Conservation (phyloP, 768 basidiomycete species). For the Pisolithus tinctorius region DNA sequence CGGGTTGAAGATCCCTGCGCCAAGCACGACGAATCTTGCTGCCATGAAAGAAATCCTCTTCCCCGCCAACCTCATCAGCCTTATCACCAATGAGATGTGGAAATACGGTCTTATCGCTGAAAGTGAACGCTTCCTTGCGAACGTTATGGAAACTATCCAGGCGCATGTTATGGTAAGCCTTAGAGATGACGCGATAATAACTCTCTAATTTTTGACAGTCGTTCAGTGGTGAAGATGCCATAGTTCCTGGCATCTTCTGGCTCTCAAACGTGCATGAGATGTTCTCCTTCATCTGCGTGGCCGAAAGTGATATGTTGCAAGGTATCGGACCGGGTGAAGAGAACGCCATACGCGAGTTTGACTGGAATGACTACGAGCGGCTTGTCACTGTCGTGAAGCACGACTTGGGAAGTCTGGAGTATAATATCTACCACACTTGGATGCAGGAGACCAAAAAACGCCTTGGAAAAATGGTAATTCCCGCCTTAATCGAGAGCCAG, state of each 20-base stretch:
- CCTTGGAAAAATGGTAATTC: conserved; percentile 95
- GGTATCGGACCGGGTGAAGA: conserved; percentile 97
- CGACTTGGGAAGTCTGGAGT: conserved; percentile 95
- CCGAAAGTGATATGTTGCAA: conserved; percentile 97
- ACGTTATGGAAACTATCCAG: conserved; percentile 98
- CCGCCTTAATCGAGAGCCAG: conserved; percentile 97
- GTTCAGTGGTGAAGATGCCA: conserved; percentile 89
- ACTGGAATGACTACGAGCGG: conserved; percentile 96
- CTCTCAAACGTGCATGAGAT: conserved; percentile 99
- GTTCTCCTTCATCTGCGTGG: conserved; percentile 96
- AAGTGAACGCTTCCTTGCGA: conserved; percentile 96
- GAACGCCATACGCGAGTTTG: conserved; percentile 83
- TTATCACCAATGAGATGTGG: conserved; percentile 99
- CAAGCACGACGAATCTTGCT: conserved; percentile 86
- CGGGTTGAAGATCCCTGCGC: conserved; percentile 87
- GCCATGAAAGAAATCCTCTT: conserved; percentile 96
- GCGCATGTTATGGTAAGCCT: conserved; percentile 90
- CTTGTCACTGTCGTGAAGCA: conserved; percentile 98
- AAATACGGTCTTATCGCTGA: conserved; percentile 95
- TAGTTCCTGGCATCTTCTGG: conserved; percentile 97
- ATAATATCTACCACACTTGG: conserved; percentile 99
- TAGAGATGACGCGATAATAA: neutral
- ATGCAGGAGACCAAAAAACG: conserved; percentile 98
- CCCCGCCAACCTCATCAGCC: conserved; percentile 95
- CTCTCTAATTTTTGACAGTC: conserved; percentile 41